Evolutionary conservation across 257 asterid species (phyloP).

Genomic region (Ehretia macrophylla): DNA sequence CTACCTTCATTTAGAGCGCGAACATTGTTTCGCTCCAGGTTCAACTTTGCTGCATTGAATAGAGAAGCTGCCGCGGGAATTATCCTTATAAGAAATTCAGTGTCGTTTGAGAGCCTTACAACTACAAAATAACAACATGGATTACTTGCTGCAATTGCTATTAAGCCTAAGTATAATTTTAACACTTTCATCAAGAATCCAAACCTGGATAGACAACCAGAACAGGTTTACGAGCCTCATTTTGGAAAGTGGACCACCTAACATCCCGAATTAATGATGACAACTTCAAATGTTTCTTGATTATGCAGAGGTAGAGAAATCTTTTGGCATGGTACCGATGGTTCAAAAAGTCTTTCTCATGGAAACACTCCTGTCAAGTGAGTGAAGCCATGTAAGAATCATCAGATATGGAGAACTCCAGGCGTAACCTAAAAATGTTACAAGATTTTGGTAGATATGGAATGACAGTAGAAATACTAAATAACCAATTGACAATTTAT

Average conservation of each 20-base stretch:
- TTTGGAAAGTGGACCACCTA: constrained; percentile 74
- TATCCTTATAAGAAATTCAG: constrained; percentile 58
- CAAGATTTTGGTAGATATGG: background rate
- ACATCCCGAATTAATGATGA: constrained; percentile 47
- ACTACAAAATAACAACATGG: constrained; percentile 34
- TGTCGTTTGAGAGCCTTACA: constrained; percentile 37
- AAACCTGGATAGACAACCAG: constrained; percentile 79
- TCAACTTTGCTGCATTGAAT: constrained; percentile 64
- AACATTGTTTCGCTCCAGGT: constrained; percentile 63
- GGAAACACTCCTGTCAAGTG: constrained; percentile 79
- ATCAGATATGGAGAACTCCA: background rate
- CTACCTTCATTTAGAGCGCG: constrained; percentile 68
- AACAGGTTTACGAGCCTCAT: constrained; percentile 92
- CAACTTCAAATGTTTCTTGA: constrained; percentile 56
- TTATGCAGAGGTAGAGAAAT: constrained; percentile 77
- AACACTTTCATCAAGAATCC: background rate
- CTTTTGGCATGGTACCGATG: constrained; percentile 93
- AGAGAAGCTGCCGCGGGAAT: constrained; percentile 80
- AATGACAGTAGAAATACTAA: too few species aligned
- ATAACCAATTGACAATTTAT: too few species aligned
- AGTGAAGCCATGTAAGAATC: constrained; percentile 6
- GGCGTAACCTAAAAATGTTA: background rate
- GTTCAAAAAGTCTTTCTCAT: constrained; percentile 87
- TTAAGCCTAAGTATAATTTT: background rate
- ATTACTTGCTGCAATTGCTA: background rate